These are phyloP conservation scores for Fomes fomentarius DNA, from an alignment of 1,284 basidiomycete species.

Conservation along the genomic window DNA sequence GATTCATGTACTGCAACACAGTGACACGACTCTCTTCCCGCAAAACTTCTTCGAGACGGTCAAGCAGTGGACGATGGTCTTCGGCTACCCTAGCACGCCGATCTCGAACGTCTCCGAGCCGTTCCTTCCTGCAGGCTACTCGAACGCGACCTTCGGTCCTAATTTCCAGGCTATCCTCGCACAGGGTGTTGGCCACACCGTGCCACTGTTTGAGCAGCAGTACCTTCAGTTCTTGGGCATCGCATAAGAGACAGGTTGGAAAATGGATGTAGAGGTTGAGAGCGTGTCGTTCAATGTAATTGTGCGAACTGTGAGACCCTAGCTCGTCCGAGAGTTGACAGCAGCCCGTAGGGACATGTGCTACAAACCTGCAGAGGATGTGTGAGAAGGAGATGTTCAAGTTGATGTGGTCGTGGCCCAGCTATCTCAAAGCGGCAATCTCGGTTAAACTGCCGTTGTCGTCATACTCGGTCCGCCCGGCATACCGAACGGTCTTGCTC, in stretches of 20 bases:
- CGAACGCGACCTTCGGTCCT: conserved; percentile 48
- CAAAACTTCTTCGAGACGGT: conserved; percentile 54
- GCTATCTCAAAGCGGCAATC: background rate
- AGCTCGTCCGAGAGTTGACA: too few species aligned
- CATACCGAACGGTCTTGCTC: background rate
- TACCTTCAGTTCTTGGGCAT: conserved; percentile 24
- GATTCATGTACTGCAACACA: conserved; percentile 6
- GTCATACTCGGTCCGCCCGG: background rate
- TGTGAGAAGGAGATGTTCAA: too few species aligned
- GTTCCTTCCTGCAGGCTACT: conserved; percentile 39
- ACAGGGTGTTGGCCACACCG: conserved; percentile 46
- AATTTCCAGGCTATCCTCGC: conserved; percentile 49
- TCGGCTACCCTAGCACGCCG: conserved; percentile 25
- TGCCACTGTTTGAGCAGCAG: conserved; percentile 24
- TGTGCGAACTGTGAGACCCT: too few species aligned
- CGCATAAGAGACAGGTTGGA: conserved; percentile 3
- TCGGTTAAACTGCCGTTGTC: background rate
- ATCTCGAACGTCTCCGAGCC: conserved; percentile 35
- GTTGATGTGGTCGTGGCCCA: too few species aligned
- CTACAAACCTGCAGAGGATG: too few species aligned
- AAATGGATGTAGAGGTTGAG: background rate
- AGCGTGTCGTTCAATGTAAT: too few species aligned
- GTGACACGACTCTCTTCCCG: conserved; percentile 53
- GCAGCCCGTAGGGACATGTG: too few species aligned
- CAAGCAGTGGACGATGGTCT: conserved; percentile 36